Percentiles rank a stretch among this genome's conserved stretches.
Conservation (phyloP, 169 alveolate species). For the Fabrea salina region DNA sequence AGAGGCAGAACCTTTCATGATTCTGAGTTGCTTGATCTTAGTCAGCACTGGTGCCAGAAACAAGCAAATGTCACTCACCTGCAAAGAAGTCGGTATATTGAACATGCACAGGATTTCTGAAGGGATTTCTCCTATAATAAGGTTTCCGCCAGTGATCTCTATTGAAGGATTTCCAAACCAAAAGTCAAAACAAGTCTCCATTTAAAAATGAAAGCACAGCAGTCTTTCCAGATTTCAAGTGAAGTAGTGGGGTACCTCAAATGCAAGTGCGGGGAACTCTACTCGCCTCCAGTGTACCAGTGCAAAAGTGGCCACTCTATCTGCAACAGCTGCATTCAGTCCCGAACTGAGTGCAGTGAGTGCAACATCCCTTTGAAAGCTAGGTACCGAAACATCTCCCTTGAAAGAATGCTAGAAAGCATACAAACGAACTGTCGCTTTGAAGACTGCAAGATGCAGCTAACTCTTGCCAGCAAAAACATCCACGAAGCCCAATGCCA, state of each 20-base stretch:
- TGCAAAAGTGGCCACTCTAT: conserved; percentile 23
- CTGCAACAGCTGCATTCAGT: neutral
- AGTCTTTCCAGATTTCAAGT: too few species aligned
- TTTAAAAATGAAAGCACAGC: too few species aligned
- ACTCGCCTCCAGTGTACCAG: conserved; percentile 5
- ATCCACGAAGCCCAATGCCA: neutral
- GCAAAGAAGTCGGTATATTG: conserved; percentile 29
- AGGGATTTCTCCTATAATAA: neutral
- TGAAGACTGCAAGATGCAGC: neutral
- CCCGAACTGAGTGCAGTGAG: neutral
- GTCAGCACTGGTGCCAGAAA: neutral
- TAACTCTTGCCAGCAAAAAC: neutral
- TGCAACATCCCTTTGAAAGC: neutral
- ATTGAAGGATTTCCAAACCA: conserved; percentile 32
- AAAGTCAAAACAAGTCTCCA: too few species aligned
- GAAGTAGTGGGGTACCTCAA: too few species aligned
- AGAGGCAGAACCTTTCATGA: neutral
- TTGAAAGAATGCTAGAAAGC: conserved; percentile 3
- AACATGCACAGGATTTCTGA: neutral
- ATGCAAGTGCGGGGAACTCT: conserved; percentile 7
- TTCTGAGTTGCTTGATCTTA: neutral
- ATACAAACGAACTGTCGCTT: neutral
- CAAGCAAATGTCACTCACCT: neutral
- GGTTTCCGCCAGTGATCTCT: neutral
- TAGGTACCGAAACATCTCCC: conserved; percentile 2